A percentile compares a stretch with the other conserved stretches of the same genome.
Conservation (phyloP, 495 filamentous ascomycete species). For the Aspergillus carlsbadensis region DNA sequence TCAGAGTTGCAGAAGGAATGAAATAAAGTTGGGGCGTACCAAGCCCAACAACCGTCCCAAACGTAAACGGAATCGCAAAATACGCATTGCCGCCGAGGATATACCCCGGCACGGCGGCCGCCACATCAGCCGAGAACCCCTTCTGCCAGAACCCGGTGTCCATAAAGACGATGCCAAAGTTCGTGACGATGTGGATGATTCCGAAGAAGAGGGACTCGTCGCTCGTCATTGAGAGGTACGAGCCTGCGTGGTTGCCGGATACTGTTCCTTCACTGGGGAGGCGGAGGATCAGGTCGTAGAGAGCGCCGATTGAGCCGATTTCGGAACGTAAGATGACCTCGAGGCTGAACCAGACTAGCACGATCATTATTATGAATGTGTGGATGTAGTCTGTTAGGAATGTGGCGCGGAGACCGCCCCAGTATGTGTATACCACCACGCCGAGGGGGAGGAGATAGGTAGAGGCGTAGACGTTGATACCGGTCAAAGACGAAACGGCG, state of each 20-base stretch:
- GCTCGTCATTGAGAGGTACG: too few species aligned
- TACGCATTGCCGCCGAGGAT: not conserved
- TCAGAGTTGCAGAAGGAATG: too few species aligned
- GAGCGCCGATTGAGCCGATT: too few species aligned
- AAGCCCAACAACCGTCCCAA: not conserved
- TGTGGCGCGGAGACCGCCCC: conserved; percentile 3
- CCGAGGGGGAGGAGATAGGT: conserved; percentile 3
- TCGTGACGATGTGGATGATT: too few species aligned
- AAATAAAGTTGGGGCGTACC: not conserved
- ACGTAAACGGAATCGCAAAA: not conserved
- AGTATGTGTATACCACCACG: conserved; percentile 3
- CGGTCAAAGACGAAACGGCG: not conserved
- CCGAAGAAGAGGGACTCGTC: too few species aligned
- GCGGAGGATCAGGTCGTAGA: too few species aligned
- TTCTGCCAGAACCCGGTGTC: conserved; percentile 5
- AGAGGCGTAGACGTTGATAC: not conserved
- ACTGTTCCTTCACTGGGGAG: too few species aligned
- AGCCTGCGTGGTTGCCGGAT: too few species aligned
- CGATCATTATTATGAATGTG: too few species aligned
- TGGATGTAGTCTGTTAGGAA: conserved; percentile 1
- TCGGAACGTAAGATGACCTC: too few species aligned
- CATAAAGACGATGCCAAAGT: conserved; percentile 10
- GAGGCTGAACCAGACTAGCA: too few species aligned
- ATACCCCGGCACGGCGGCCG: conserved; percentile 1
- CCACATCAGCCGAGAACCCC: not conserved